A percentile compares a stretch with the other conserved stretches of the same genome.
Evolutionary conservation across 768 basidiomycete species (phyloP).

Genomic region (Lyophyllum decastes): DNA sequence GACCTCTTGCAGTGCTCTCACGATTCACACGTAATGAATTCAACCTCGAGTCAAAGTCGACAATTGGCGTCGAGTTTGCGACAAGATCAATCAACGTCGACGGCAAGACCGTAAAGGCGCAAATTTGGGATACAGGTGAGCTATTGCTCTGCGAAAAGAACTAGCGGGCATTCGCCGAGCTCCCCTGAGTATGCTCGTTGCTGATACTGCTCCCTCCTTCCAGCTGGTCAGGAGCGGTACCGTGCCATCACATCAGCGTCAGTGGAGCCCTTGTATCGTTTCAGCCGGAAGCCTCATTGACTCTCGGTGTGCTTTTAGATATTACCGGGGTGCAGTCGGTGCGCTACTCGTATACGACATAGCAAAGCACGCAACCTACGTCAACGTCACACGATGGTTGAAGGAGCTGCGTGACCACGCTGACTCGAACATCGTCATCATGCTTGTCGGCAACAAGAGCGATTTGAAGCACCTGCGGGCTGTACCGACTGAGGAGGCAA

Average conservation of each 20-base stretch:
- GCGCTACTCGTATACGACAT: constrained; percentile 94
- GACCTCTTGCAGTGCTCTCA: constrained; percentile 76
- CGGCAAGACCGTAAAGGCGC: constrained; percentile 95
- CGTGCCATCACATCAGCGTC: constrained; percentile 96
- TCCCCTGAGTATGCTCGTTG: not conserved
- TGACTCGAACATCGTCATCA: constrained; percentile 90
- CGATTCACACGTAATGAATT: constrained; percentile 99
- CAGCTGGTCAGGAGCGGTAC: constrained; percentile 96
- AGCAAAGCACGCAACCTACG: constrained; percentile 91
- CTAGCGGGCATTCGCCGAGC: too few relatives aligned
- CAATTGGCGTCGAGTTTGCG: constrained; percentile 98
- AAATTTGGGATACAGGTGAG: constrained; percentile 98
- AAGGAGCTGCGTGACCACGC: constrained; percentile 97
- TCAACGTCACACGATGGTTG: constrained; percentile 93
- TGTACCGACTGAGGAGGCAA: constrained; percentile 97
- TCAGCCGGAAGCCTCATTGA: not conserved
- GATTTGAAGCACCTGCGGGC: constrained; percentile 98
- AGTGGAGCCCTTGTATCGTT: constrained; percentile 27
- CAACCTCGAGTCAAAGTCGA: constrained; percentile 98
- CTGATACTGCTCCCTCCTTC: constrained; percentile 10
- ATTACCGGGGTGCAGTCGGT: constrained; percentile 96
- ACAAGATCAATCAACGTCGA: constrained; percentile 96
- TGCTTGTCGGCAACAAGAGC: constrained; percentile 98
- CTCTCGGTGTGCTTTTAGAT: constrained; percentile 45
- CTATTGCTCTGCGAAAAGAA: constrained; percentile 11